phyloP scores from a whole-genome alignment of 345 rosid genomes.

The Bruguiera parviflora region DNA sequence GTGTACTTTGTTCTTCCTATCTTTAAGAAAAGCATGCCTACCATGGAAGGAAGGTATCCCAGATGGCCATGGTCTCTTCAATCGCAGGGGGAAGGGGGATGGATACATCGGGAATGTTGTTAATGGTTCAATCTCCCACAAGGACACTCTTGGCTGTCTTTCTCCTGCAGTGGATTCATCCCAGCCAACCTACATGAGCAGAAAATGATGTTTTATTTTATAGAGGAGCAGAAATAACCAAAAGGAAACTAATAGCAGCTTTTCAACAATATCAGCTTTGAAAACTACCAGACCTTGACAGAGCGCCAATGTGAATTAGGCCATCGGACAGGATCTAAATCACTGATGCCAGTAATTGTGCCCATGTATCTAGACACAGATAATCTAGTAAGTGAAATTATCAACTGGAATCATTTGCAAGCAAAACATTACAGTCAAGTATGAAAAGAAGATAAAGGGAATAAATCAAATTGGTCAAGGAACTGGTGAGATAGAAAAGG shows the following conservation, averaged over 20 bases:
- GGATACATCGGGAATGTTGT: conserved; percentile 52
- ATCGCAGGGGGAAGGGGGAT: conserved; percentile 42
- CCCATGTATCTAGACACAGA: conserved; percentile 57
- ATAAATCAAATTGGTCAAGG: too few relatives aligned
- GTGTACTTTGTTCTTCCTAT: background rate
- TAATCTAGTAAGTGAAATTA: conserved; percentile 5
- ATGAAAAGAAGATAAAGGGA: background rate
- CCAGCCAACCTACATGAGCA: conserved; percentile 45
- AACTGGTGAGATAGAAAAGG: too few relatives aligned
- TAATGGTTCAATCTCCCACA: conserved; percentile 55
- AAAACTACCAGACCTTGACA: conserved; percentile 39
- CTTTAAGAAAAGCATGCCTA: conserved; percentile 9
- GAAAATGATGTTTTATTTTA: background rate
- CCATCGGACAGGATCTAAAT: conserved; percentile 67
- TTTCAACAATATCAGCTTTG: background rate
- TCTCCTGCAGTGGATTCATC: conserved; percentile 57
- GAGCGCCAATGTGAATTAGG: conserved; percentile 76
- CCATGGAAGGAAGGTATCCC: conserved; percentile 43
- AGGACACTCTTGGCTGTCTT: conserved; percentile 53
- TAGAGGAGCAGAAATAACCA: background rate
- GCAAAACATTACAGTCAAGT: background rate
- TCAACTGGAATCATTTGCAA: background rate
- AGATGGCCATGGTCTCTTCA: conserved; percentile 48
- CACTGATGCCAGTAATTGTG: conserved; percentile 69
- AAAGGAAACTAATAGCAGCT: background rate